A percentile compares a stretch with the other conserved stretches of the same genome.
These are phyloP conservation scores for Nakaseomyces uthaithaninus DNA, from an alignment of 1,139 yeast species.

Conservation along the genomic window DNA sequence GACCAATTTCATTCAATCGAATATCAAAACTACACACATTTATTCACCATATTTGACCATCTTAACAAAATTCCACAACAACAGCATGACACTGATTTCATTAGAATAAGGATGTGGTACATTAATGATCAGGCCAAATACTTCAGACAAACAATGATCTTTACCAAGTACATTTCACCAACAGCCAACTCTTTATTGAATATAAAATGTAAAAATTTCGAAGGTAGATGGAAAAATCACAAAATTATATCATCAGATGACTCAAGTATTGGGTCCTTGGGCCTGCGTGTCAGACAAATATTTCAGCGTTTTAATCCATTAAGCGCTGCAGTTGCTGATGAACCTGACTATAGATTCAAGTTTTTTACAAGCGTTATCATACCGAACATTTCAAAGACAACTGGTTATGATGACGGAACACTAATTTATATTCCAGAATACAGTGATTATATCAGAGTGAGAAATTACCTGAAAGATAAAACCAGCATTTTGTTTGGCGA, in stretches of 20 bases:
- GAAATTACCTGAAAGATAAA: conserved; percentile 59
- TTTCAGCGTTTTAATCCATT: conserved; percentile 55
- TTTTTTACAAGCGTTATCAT: conserved; percentile 65
- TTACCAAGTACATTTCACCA: conserved; percentile 72
- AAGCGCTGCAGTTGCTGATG: conserved; percentile 48
- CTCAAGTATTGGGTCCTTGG: conserved; percentile 41
- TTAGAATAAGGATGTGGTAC: conserved; percentile 87
- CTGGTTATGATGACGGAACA: conserved; percentile 58
- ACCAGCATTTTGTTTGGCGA: conserved; percentile 52
- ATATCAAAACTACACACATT: conserved; percentile 92
- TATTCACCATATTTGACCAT: conserved; percentile 60
- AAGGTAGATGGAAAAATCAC: conserved; percentile 57
- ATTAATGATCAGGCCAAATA: conserved; percentile 73
- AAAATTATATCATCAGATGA: conserved; percentile 25
- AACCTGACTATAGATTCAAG: conserved; percentile 74
- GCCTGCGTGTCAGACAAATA: conserved; percentile 58
- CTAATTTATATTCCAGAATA: conserved; percentile 78
- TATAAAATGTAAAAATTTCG: conserved; percentile 51
- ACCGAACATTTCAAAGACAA: conserved; percentile 55
- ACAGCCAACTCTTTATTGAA: conserved; percentile 61
- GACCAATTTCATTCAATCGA: conserved; percentile 84
- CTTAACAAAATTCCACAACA: conserved; percentile 71
- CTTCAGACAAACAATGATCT: conserved; percentile 70
- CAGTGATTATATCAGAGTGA: conserved; percentile 73
- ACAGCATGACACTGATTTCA: conserved; percentile 79